Base-by-base conservation (phyloP, 306 rosid genomes). In the Sophora flavescens region DNA sequence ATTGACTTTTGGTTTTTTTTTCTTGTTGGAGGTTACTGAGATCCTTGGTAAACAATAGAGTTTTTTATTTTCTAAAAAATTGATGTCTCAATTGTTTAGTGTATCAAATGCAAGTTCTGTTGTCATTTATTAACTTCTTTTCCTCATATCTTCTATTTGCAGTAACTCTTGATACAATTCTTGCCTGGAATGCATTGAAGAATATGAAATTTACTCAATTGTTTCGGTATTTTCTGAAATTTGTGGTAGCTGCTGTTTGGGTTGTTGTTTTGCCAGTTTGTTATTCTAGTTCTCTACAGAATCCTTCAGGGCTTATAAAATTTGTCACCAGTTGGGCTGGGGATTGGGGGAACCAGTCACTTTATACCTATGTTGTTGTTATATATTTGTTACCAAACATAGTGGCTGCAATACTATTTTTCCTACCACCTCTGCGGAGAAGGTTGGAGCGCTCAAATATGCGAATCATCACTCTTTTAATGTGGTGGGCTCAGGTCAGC, bases 401-500 rank as follows among this genome's bases (percentile, higher is more conserved):
- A 48, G 79, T 88, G 86, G 91, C 97, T 76, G 85, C 83, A 78
- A 2, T 91, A 67, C 63, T 96, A 11, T 96, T 96, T 92, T 86
- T 96, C 67, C 97, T 96, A 82, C 98, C 99, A 68, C 93, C 93
- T 75, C 32, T 92, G 50, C 87, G 97, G 81, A 91, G 90, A 73
- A 70, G 30, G 61, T 52, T 92, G 89, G 99, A 96, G 86, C 89
- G 93, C 54, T 92, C 99, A 53, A 91, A 96, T 70, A 78, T 73
- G 83, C 75, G 84, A 76, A 69, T 89, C 64, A 6, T 91, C 81
- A 89, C 97, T 69, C 82, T 96, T 66, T 41, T 91, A 35, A 91
- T 89, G 96, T 92, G 99, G 99, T 96, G 99, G 99, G 89, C 97
- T 86, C 99, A 92, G 96, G 99, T 86, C 70, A 88, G 91, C 15